Evolutionary conservation across 495 filamentous ascomycete genomes (phyloP).

Genomic region (Evansstolkia leycettana): DNA sequence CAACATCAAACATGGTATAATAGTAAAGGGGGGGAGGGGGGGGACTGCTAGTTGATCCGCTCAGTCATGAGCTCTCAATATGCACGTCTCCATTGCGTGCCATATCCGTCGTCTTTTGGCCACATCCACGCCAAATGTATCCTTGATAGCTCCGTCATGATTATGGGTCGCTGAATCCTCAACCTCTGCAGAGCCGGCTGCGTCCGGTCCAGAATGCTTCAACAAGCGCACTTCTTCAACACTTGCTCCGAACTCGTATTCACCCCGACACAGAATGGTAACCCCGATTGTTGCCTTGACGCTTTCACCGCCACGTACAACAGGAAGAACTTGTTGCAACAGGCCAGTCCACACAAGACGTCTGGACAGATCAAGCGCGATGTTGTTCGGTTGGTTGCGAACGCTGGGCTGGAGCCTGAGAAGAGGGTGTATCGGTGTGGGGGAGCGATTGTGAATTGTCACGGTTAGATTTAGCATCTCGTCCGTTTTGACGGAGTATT

Average conservation of each 20-base stretch:
- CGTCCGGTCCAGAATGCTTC: conserved; percentile 10
- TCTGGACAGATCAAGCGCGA: conserved; percentile 73
- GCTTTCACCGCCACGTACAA: conserved; percentile 42
- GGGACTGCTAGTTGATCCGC: not conserved
- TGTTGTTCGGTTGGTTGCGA: conserved; percentile 55
- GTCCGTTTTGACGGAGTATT: conserved; percentile 51
- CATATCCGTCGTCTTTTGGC: conserved; percentile 57
- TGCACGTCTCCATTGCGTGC: conserved; percentile 54
- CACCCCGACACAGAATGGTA: conserved; percentile 62
- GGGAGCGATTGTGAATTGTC: conserved; percentile 58
- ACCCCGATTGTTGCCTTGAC: conserved; percentile 49
- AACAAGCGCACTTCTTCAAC: conserved; percentile 62
- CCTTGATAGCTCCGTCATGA: conserved; percentile 31
- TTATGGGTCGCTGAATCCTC: conserved; percentile 15
- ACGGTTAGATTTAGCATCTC: conserved; percentile 58
- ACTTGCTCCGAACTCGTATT: conserved; percentile 69
- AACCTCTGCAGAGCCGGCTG: conserved; percentile 1
- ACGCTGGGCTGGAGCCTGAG: conserved; percentile 69
- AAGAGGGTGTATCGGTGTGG: conserved; percentile 53
- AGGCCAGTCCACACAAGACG: conserved; percentile 77
- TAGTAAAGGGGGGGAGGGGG: not conserved
- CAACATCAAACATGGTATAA: not conserved
- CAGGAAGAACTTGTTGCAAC: conserved; percentile 58
- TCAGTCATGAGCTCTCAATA: conserved; percentile 41
- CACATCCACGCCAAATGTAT: conserved; percentile 44